phyloP scores from a whole-genome alignment of 2,329 filamentous ascomycete species.

The Aspergillus pseudoterreus region DNA sequence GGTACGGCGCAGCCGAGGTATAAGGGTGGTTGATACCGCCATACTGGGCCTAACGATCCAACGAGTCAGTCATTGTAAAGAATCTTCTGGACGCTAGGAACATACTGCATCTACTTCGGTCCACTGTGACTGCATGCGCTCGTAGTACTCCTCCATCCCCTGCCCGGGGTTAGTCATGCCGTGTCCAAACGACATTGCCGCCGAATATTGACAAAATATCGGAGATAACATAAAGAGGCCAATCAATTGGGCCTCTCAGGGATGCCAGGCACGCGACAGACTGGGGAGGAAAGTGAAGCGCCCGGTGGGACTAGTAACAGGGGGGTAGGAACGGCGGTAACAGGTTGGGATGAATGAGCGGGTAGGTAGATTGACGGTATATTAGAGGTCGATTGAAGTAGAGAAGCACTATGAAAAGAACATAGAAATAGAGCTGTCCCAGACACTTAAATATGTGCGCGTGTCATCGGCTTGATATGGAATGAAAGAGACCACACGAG shows the following conservation, averaged over 20 bases:
- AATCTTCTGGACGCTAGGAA: neutral
- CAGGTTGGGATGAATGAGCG: neutral
- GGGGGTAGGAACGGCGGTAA: neutral
- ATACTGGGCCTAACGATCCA: conserved; percentile 20
- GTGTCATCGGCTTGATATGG: neutral
- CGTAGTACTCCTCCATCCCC: conserved; percentile 28
- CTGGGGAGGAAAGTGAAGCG: conserved; percentile 20
- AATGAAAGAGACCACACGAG: conserved; percentile 14
- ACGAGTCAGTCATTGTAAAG: conserved; percentile 10
- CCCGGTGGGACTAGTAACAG: conserved; percentile 13
- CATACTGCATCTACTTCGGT: conserved; percentile 29
- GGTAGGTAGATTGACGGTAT: neutral
- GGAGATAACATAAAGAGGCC: conserved; percentile 26
- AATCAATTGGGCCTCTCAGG: conserved; percentile 12
- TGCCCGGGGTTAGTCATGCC: conserved; percentile 20
- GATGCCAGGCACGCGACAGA: conserved; percentile 10
- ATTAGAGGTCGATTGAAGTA: neutral
- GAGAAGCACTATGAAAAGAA: neutral
- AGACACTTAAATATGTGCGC: neutral
- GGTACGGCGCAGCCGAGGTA: conserved; percentile 27
- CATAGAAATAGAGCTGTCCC: too few relatives aligned
- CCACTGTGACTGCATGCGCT: conserved; percentile 25
- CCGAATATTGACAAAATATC: conserved; percentile 15
- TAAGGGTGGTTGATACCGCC: conserved; percentile 28
- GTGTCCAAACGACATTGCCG: conserved; percentile 26